Evolutionary conservation across 345 rosid genomes (phyloP), one percentile per base, ranked within the genome.

Genomic region (Camelina neglecta): DNA sequence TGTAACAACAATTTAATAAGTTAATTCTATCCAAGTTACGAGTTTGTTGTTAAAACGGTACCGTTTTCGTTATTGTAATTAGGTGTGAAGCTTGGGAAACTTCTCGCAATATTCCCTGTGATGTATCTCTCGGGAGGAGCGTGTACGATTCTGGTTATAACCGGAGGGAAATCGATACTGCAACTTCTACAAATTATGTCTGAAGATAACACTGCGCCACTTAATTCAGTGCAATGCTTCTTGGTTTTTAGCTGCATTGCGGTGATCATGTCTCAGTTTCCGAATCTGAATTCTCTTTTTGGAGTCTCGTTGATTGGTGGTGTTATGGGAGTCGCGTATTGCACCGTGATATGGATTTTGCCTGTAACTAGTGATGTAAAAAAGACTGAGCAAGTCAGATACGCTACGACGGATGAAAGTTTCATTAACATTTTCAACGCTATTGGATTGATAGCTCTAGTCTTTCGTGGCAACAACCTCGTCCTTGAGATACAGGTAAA

Each of bases 401-500:
- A 88, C 77, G 6, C 74, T 24, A 75, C 71, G 48, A 33, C 65
- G 8, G 82, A 41, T 64, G 74, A 69, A 70, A 74, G 71, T 35
- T 84, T 87, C 23, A 79, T 76, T 39, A 65, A 68, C 18, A 50
- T 81, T 47, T 80, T 85, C 6, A 85, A 87, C 47, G 89, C 96
- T 11, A 75, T 88, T 60, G 93, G 93, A 50, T 82, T 87, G 75
- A 69, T 90, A 67, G 87, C 89, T 67, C 83, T 90, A 60, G 87
- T 91, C 1, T 90, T 83, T 48, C 84, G 93, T 51, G 96, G 93
- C 51, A 92, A 88, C 79, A 88, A 90, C 77, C 88, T 88, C 63
- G 35, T 85, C 5, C 92, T 90, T 8, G 93, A 90, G 76, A 90
- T 88, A 39, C 96, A 90, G 96, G 92, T 89, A n/a, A n/a, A n/a